These are phyloP conservation scores for Agaricales sp. DNA, from an alignment of 1,284 basidiomycete species.

Conservation along the genomic window DNA sequence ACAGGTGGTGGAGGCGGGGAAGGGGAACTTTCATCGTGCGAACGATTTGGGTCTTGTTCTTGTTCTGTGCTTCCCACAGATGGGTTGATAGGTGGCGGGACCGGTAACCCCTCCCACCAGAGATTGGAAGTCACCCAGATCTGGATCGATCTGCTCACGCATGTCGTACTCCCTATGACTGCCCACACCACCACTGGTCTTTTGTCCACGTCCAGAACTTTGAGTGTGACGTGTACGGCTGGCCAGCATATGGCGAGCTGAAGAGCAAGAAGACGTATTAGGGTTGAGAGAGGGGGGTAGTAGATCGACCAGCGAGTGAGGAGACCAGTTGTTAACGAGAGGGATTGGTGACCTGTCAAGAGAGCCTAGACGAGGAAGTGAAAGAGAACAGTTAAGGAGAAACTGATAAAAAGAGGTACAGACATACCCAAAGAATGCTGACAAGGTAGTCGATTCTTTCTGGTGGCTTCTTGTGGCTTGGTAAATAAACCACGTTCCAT, in stretches of 20 bases:
- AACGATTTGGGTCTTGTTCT: too few species aligned
- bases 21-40: too few species aligned
- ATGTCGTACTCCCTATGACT: slow-evolving; percentile 73
- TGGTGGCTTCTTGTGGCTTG: slow-evolving; percentile 15
- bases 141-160: slow-evolving; percentile 60
- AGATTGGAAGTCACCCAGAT: slow-evolving; percentile 83
- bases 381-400: neutral
- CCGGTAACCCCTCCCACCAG: slow-evolving; percentile 22
- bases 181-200: slow-evolving; percentile 75
- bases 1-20: neutral
- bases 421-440: slow-evolving; percentile 57
- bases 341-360: slow-evolving; percentile 75
- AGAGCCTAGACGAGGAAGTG: slow-evolving; percentile 37
- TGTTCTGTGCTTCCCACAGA: neutral
- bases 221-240: slow-evolving; percentile 69
- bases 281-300: slow-evolving; percentile 69
- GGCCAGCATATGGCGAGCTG: slow-evolving; percentile 82
- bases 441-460: slow-evolving; percentile 51
- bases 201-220: slow-evolving; percentile 45
- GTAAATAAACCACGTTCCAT: slow-evolving; percentile 32
- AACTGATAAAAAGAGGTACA: slow-evolving; percentile 2
- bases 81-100: slow-evolving; percentile 2
- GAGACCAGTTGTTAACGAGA: slow-evolving; percentile 70
- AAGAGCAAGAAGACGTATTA: slow-evolving; percentile 73
- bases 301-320: slow-evolving; percentile 74